Conservation (phyloP, 495 filamentous ascomycete species). For the Podospora fimiseda region DNA sequence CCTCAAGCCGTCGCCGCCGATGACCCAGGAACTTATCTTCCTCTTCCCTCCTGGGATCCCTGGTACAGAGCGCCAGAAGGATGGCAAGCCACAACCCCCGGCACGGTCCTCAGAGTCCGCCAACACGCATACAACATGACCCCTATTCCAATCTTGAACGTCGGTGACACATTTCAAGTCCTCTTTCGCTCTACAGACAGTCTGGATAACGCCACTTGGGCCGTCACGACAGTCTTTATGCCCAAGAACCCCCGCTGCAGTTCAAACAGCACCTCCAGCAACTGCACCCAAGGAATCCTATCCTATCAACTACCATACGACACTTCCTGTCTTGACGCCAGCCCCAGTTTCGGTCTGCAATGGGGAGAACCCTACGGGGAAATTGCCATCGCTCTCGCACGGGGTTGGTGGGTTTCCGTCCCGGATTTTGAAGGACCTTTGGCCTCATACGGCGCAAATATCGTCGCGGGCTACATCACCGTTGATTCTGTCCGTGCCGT, state of each 20-base stretch:
- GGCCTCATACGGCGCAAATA: constrained; percentile 33
- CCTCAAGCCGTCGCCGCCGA: neutral
- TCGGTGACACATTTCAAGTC: constrained; percentile 37
- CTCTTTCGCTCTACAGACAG: constrained; percentile 47
- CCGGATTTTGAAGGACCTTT: constrained; percentile 45
- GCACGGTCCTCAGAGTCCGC: constrained; percentile 40
- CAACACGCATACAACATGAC: constrained; percentile 36
- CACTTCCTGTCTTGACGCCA: constrained; percentile 17
- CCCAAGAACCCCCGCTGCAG: constrained; percentile 21
- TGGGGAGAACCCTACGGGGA: constrained; percentile 19
- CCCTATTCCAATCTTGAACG: constrained; percentile 16
- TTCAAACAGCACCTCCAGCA: neutral
- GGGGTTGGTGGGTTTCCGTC: constrained; percentile 42
- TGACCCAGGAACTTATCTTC: constrained; percentile 8
- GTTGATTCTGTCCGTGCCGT: constrained; percentile 45
- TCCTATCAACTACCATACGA: constrained; percentile 27
- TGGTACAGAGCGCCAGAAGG: constrained; percentile 41
- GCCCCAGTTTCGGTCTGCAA: constrained; percentile 18
- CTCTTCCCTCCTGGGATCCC: constrained; percentile 37
- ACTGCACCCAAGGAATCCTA: constrained; percentile 14
- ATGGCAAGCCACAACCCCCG: constrained; percentile 35
- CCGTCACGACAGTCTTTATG: constrained; percentile 45
- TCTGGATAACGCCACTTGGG: constrained; percentile 37
- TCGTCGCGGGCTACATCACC: constrained; percentile 36
- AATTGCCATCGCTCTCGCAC: constrained; percentile 8